These are phyloP conservation scores for Nidularia sp. DNA, from an alignment of 768 basidiomycete species.

Conservation along the genomic window DNA sequence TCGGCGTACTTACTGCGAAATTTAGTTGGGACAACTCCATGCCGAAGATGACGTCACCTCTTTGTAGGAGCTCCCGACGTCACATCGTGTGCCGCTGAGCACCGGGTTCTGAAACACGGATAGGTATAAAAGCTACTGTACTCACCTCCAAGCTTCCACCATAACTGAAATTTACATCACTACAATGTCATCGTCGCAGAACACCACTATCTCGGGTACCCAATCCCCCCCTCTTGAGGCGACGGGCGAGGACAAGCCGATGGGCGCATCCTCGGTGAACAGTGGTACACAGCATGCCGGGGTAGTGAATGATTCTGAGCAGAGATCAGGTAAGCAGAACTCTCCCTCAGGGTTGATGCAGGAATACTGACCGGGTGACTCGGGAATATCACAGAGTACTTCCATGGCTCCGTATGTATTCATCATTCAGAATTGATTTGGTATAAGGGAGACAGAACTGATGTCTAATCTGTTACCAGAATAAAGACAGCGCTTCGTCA, in stretches of 20 bases:
- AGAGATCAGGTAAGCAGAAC: conserved; percentile 35
- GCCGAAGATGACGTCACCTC: no score
- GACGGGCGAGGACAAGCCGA: conserved; percentile 38
- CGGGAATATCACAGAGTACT: not conserved
- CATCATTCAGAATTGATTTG: not conserved
- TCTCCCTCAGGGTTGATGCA: not conserved
- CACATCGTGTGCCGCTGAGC: no score
- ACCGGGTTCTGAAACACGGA: no score
- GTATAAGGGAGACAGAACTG: not conserved
- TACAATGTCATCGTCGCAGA: conserved; percentile 4
- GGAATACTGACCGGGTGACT: not conserved
- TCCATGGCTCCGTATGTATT: not conserved
- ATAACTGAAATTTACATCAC: not conserved
- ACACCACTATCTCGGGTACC: conserved; percentile 29
- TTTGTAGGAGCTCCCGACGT: no score
- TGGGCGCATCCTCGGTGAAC: conserved; percentile 43
- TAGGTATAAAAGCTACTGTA: no score
- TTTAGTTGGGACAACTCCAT: no score
- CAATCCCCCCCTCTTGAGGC: conserved; percentile 54
- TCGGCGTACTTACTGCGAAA: no score
- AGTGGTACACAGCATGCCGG: conserved; percentile 18
- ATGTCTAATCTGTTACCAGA: not conserved
- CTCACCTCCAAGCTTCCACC: no score
- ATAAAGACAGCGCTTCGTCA: not conserved
- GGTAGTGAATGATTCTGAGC: conserved; percentile 33